Evolutionary conservation across 2,329 filamentous ascomycete species (phyloP), one percentile per base, ranked within the genome.

Genomic region (Aspergillus sp.): DNA sequence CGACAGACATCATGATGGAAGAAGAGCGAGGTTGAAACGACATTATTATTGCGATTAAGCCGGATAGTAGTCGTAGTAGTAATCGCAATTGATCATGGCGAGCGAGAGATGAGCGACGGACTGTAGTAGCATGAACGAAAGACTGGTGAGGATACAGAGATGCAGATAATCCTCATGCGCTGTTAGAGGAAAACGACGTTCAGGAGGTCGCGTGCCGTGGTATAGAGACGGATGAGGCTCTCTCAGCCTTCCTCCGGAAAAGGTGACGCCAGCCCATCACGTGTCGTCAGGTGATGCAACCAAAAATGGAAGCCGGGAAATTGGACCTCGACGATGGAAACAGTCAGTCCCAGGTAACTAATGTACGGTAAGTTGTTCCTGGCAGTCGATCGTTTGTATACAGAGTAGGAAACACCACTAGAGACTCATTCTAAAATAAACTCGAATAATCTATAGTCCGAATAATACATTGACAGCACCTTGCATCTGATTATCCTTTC

Each of bases 1-100:
- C 49, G 38, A 60, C 60, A 49, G 59, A 43, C 35, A 60, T 49
- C 30, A 15, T 37, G 25, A 39, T 5, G 17, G 33, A 37, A 19
- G 32, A 46, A 43, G 38, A 23, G 39, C 43, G 42, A 43, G 23
- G 41, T 30, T 41, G 35, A 39, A 30, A 47, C 9, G 39, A 22
- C 10, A 44, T 44, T 9, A 49, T 43, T 23, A 49, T 43, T 23
- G 37, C 39, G 32, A 20, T 22, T 32, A 38, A 48, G 10, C 17
- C 27, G 37, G 30, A 17, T 44, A 32, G 6, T 23, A 44, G 43
- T 43, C 17, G 19, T 41, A 30, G n/a, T 12, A 44, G 20, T 44
- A 30, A 48, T 41, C 41, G 20, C 23, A 42, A 45, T 42, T 41
- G 38, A 25, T 37, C 35, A 42, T 41, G 43, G 41, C 44, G 41